Conservation (phyloP, 164 flowering plant genomes). For the Tinospora cordifolia region DNA sequence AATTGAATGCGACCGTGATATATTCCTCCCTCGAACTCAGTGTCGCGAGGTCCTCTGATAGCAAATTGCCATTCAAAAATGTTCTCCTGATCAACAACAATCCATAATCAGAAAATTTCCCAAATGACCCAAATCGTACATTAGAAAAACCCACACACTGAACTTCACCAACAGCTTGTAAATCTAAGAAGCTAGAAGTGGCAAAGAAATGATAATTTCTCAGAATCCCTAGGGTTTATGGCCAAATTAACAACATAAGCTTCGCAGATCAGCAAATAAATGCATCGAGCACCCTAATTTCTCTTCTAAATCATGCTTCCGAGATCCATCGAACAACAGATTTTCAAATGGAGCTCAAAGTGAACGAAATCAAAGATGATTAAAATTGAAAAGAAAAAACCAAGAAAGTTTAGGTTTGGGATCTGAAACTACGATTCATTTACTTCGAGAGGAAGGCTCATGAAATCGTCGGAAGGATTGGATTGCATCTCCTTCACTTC, state of each 20-base stretch:
- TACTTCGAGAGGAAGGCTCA: slow-evolving; percentile 95
- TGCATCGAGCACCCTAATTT: too few species aligned
- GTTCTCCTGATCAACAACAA: slow-evolving; percentile 53
- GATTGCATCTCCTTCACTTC: slow-evolving; percentile 97
- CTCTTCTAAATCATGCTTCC: too few species aligned
- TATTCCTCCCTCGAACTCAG: slow-evolving; percentile 95
- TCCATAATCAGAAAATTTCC: too few species aligned
- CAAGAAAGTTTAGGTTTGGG: neutral
- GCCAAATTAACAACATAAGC: too few species aligned
- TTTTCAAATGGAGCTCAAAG: neutral
- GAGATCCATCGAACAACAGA: too few species aligned
- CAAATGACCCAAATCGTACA: neutral
- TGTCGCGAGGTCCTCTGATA: slow-evolving; percentile 73
- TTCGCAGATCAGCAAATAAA: too few species aligned
- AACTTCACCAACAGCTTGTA: too few species aligned
- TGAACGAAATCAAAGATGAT: neutral
- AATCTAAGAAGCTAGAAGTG: too few species aligned
- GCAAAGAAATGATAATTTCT: too few species aligned
- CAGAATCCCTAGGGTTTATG: too few species aligned
- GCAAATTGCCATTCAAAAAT: slow-evolving; percentile 99
- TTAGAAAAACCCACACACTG: neutral
- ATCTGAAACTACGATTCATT: neutral
- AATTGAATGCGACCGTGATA: slow-evolving; percentile 91
- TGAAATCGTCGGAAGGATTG: slow-evolving; percentile 90
- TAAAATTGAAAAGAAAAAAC: neutral